Conservation (phyloP, 768 basidiomycete species). For the Hydnum rufescens region DNA sequence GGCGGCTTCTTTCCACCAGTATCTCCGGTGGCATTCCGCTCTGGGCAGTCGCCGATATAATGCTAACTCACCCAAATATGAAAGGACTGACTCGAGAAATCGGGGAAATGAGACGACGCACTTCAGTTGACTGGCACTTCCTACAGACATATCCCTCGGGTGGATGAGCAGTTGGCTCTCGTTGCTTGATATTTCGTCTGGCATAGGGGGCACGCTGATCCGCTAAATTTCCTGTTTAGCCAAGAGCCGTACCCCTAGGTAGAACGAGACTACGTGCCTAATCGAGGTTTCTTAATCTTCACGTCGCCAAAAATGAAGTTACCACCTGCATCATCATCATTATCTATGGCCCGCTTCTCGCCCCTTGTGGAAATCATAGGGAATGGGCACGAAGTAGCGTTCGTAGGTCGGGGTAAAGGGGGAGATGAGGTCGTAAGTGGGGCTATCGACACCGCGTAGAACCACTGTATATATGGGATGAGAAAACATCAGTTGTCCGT, state of each 20-base stretch:
- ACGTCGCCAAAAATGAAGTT: slow-evolving; percentile 16
- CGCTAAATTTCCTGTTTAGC: not conserved
- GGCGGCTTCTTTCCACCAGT: slow-evolving; percentile 69
- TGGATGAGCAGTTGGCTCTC: slow-evolving; percentile 11
- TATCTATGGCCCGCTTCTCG: slow-evolving; percentile 18
- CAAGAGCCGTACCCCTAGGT: not conserved
- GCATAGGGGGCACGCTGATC: not conserved
- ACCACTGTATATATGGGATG: slow-evolving; percentile 41
- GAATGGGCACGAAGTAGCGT: slow-evolving; percentile 28
- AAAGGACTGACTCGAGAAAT: not conserved
- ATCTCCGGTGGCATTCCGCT: slow-evolving; percentile 54
- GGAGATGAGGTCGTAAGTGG: slow-evolving; percentile 25
- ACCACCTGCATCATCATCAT: slow-evolving; percentile 14
- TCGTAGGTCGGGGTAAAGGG: slow-evolving; percentile 28
- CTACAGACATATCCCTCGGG: slow-evolving; percentile 59
- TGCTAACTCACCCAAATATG: slow-evolving; percentile 29
- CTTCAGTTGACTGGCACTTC: slow-evolving; percentile 58
- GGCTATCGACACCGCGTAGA: slow-evolving; percentile 84
- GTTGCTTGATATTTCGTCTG: not conserved
- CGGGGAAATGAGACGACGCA: slow-evolving; percentile 16
- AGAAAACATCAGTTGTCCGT: not conserved
- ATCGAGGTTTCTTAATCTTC: slow-evolving; percentile 2
- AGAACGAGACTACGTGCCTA: not conserved
- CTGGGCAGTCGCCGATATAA: slow-evolving; percentile 57
- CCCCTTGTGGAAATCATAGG: slow-evolving; percentile 14